A percentile compares a stretch with the other conserved stretches of the same genome.
phyloP scores from a whole-genome alignment of 345 rosid genomes.

The Crucihimalaya himalaica region DNA sequence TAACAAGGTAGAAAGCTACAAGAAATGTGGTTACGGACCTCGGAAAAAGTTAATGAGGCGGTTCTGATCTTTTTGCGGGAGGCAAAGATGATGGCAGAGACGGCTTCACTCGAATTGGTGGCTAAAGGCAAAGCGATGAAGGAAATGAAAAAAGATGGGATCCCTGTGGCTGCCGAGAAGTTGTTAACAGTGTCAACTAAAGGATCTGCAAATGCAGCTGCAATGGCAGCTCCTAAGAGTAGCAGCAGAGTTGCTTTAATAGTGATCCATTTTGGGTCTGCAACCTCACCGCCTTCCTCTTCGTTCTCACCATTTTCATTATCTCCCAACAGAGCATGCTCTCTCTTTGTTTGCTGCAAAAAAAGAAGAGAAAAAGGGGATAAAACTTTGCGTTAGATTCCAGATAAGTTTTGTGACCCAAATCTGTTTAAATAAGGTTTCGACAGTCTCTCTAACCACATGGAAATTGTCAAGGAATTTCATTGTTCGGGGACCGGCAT shows the following conservation, averaged over 20 bases:
- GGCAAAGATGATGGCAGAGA: conserved; percentile 89
- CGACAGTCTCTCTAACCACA: conserved; percentile 42
- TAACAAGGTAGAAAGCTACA: conserved; percentile 8
- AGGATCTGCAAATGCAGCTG: conserved; percentile 95
- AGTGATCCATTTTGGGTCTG: conserved; percentile 54
- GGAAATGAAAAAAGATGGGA: conserved; percentile 95
- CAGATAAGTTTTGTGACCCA: conserved; percentile 19
- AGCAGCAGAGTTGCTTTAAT: conserved; percentile 68
- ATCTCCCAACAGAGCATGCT: conserved; percentile 60
- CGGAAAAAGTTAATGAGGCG: conserved; percentile 67
- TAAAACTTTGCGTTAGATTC: not conserved
- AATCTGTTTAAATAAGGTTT: not conserved
- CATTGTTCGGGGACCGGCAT: conserved; percentile 46
- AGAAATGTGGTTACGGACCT: conserved; percentile 17
- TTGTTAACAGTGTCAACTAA: conserved; percentile 90
- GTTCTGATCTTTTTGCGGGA: conserved; percentile 76
- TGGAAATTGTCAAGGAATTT: conserved; percentile 56
- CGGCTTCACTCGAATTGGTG: conserved; percentile 93
- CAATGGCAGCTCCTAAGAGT: conserved; percentile 75
- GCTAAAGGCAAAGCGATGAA: conserved; percentile 91
- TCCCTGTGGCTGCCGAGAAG: conserved; percentile 86
- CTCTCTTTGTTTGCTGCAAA: conserved; percentile 73
- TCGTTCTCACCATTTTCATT: conserved; percentile 59
- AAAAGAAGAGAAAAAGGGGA: not conserved
- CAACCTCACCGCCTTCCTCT: conserved; percentile 53